Conservation (phyloP, 2,329 filamentous ascomycete species). For the Endoconidiophora polonica region DNA sequence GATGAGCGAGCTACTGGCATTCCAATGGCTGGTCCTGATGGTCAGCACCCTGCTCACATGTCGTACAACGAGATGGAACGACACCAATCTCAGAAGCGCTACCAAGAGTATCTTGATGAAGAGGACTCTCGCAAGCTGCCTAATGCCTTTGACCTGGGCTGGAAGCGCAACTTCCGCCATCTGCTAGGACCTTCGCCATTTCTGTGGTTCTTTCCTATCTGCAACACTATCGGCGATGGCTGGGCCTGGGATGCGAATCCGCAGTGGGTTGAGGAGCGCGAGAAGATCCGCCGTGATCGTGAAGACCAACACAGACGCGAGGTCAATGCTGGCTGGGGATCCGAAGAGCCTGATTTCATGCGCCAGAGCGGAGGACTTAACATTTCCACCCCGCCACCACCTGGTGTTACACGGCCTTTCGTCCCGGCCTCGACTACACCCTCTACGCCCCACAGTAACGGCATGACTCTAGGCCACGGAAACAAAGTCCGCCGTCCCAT, state of each 20-base stretch:
- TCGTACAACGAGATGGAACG: slow-evolving; percentile 40
- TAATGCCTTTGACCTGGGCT: slow-evolving; percentile 84
- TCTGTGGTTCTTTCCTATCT: slow-evolving; percentile 66
- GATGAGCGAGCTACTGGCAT: slow-evolving; percentile 23
- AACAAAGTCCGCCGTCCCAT: slow-evolving; percentile 22
- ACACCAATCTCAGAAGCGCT: slow-evolving; percentile 35
- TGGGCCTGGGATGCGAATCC: slow-evolving; percentile 84
- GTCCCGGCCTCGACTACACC: slow-evolving; percentile 16
- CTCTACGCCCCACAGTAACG: slow-evolving; percentile 12
- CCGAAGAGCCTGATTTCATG: slow-evolving; percentile 17
- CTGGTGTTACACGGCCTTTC: slow-evolving; percentile 19
- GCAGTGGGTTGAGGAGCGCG: slow-evolving; percentile 57
- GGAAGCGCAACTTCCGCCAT: slow-evolving; percentile 60
- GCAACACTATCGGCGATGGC: slow-evolving; percentile 77
- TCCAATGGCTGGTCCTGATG: slow-evolving; percentile 18
- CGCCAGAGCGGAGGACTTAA: slow-evolving; percentile 12
- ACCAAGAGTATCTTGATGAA: slow-evolving; percentile 70
- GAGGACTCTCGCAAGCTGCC: slow-evolving; percentile 75
- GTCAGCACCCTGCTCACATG: slow-evolving; percentile 26
- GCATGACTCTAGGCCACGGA: slow-evolving; percentile 9
- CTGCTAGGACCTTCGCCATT: slow-evolving; percentile 60
- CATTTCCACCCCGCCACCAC: slow-evolving; percentile 14
- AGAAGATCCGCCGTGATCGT: slow-evolving; percentile 41
- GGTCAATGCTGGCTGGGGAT: slow-evolving; percentile 50
- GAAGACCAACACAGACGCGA: slow-evolving; percentile 47